phyloP scores from a whole-genome alignment of 2,329 filamentous ascomycete genomes.

The Aureobasidium pullulans region DNA sequence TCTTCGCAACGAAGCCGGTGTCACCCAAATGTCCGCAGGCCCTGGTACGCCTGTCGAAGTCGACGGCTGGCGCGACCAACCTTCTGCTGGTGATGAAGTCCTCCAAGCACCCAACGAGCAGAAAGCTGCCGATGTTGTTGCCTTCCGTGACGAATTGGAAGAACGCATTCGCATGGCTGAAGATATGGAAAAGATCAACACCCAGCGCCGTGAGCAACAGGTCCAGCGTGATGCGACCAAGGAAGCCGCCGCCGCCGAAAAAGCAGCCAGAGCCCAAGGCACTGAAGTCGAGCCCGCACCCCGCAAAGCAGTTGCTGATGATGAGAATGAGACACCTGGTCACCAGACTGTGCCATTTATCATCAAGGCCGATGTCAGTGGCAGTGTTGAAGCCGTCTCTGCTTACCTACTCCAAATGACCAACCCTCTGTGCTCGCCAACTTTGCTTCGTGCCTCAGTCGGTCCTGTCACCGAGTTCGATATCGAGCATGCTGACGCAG shows the following conservation, averaged over 20 bases:
- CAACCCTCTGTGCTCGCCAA: slow-evolving; percentile 73
- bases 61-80: slow-evolving; percentile 87
- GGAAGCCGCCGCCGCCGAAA: slow-evolving; percentile 31
- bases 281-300: slow-evolving; percentile 11
- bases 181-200: slow-evolving; percentile 72
- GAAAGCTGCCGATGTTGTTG: slow-evolving; percentile 68
- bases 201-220: slow-evolving; percentile 49
- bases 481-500: slow-evolving; percentile 74
- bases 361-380: slow-evolving; percentile 86
- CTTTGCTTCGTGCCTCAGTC: slow-evolving; percentile 68
- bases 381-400: slow-evolving; percentile 84
- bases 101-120: slow-evolving; percentile 75
- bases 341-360: slow-evolving; percentile 66
- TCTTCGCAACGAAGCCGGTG: slow-evolving; percentile 77
- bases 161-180: slow-evolving; percentile 59
- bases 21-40: slow-evolving; percentile 61
- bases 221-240: slow-evolving; percentile 57
- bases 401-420: slow-evolving; percentile 71
- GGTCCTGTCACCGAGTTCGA: slow-evolving; percentile 80
- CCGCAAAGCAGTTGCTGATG: slow-evolving; percentile 21
- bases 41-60: slow-evolving; percentile 90
- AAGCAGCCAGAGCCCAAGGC: slow-evolving; percentile 24
- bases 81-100: slow-evolving; percentile 77
- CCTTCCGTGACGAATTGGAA: slow-evolving; percentile 64
- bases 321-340: slow-evolving; percentile 39